Conservation (phyloP, 129 eudicot genomes). For the Rutidosis leptorrhynchoides region DNA sequence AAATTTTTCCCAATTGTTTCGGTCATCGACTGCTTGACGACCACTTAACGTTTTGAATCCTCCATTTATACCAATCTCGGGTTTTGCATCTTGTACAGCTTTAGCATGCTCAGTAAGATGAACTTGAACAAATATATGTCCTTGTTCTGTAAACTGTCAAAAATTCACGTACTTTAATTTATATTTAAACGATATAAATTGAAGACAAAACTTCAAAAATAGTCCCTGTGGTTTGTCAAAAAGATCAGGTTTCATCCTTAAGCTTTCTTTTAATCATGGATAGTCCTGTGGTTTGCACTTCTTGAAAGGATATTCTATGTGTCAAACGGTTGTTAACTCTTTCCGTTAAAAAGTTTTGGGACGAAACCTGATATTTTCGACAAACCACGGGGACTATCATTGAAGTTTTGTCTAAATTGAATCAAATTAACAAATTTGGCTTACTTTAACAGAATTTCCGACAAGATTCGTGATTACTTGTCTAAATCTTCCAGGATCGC, state of each 20-base stretch:
- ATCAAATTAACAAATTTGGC: slow-evolving; percentile 20
- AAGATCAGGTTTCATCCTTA: no score
- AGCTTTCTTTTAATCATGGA: no score
- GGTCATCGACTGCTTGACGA: slow-evolving; percentile 62
- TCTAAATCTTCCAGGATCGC: slow-evolving; percentile 87
- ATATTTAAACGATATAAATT: neutral
- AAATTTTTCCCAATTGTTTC: slow-evolving; percentile 60
- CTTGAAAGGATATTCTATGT: no score
- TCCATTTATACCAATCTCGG: slow-evolving; percentile 45
- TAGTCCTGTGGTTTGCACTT: no score
- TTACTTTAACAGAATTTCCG: slow-evolving; percentile 83
- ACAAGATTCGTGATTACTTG: slow-evolving; percentile 87
- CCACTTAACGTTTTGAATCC: slow-evolving; percentile 71
- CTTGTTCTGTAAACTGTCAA: slow-evolving; percentile 73
- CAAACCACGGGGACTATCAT: no score
- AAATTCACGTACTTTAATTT: neutral
- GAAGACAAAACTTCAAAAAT: no score
- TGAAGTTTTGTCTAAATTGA: slow-evolving; percentile 36
- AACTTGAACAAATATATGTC: slow-evolving; percentile 81
- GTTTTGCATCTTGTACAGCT: slow-evolving; percentile 38
- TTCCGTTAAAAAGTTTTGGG: no score
- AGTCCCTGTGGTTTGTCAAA: no score
- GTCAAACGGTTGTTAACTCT: no score
- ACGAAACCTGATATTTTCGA: no score
- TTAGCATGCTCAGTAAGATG: slow-evolving; percentile 63